Evolutionary conservation across 805 yeast species (phyloP), one percentile per base, ranked within the genome.

Genomic region (Cephaloascus fragrans): DNA sequence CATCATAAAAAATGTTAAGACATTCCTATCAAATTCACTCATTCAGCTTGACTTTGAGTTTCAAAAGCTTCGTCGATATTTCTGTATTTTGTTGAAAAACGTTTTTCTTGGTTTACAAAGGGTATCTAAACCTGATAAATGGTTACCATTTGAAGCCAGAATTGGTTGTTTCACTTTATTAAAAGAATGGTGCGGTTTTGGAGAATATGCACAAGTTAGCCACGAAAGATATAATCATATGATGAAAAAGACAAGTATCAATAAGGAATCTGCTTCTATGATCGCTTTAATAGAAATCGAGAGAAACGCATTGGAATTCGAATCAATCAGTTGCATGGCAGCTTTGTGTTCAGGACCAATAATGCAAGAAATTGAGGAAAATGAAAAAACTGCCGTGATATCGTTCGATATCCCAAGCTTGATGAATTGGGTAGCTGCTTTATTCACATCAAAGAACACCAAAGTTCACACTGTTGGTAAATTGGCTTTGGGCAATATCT

Each of bases 161-260:
- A 77, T 83, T 23, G 82, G 85, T 2, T 83, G 94, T 44, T 89
- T 87, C 61, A 75, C 79, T 35, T 82, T 75, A 50, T 63, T 93
- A 41, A 89, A 84, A 47, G 95, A 86, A 54, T 93, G 99, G 99
- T 88, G 96, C 56, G 95, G 95, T 0, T 77, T 76, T 57, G 97
- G 97, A 2, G 80, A 75, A 38, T 66, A 77, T 18, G 69, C 75
- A 6, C 52, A 66, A 1, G 51, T 79, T 2, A 74, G 87, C 2
- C 77, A 76, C 23, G 83, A 81, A 33, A 66, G 96, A 35, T 87
- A 87, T 46, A 54, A 62, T 3, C 47, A 59, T 1, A 80, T 80
- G 77, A 67, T 76, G 15, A 64, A 63, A 33, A 64, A 59, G 10
- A 60, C 63, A 39, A 67, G 59, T 47, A 50, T 51, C 6, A 52